Base-by-base conservation (phyloP, 2,329 filamentous ascomycete genomes). In the Alternaria ethzedia region DNA sequence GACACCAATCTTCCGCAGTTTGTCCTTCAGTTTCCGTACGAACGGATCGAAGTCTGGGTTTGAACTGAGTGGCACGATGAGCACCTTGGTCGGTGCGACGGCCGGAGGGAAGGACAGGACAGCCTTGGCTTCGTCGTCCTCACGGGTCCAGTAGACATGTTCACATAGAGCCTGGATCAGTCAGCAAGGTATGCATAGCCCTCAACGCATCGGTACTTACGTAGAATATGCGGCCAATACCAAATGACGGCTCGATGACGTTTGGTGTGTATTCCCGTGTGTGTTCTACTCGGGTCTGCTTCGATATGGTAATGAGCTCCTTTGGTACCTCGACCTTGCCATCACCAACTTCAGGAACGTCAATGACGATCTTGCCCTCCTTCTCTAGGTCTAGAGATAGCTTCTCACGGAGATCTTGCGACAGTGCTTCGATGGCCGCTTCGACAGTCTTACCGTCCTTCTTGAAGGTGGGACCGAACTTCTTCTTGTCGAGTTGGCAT, bases 201-300 rank as follows among this genome's bases (percentile, higher is more conserved):
- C 12, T 28, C 12, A 26, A 20, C 12, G 28, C 6, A 2, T 41
- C 13, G 30, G 7, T n/a, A 73, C 73, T 71, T 65, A 75, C 70
- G 90, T 97, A 98, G 62, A 98, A 85, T 67, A 98, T 97, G 73
- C 95, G 89, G 64, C 95, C 96, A 76, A 98, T 97, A 85, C 95
- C 95, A 75, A 98, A 99, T 1, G 95, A 98, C 2, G 95, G 96
- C 84, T 99, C 96, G 72, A 98, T 96, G 51, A 97, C 94, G 78
- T 97, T 97, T 64, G 95, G 95, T 1, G 91, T 96, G 83, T 93
- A 99, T 80, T 97, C 94, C 74, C 96, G 88, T 62, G 90, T 88
- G 78, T 97, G 91, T 81, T 97, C 93, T 5, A 89, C 87, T 67
- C 93, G 87, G 71, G 91, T 97, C 72, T 90, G 89, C 83, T 92